Evolutionary conservation across 2,329 filamentous ascomycete species (phyloP).

Genomic region (Scedosporium dehoogii): DNA sequence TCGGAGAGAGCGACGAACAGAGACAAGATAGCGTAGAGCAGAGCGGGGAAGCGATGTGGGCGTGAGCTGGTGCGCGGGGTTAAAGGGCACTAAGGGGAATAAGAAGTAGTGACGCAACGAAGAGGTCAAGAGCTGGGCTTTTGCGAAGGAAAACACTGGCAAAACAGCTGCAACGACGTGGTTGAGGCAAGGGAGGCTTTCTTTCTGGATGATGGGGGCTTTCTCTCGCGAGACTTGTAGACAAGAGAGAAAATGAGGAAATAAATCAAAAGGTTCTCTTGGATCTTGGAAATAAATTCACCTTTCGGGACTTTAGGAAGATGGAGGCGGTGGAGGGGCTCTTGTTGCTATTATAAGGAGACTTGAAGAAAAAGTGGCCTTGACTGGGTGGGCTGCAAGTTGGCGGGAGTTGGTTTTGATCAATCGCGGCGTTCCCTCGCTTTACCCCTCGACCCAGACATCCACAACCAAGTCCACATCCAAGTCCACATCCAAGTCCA

Average conservation of each 20-base stretch:
- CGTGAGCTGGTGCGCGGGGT: neutral
- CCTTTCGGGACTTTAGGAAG: neutral
- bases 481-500: neutral
- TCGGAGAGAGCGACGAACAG: neutral
- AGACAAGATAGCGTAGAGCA: neutral
- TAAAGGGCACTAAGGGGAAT: neutral
- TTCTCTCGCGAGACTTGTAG: neutral
- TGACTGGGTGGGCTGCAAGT: neutral
- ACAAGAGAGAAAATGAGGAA: neutral
- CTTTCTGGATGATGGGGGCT: neutral
- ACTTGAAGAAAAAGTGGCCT: neutral
- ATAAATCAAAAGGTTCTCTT: neutral
- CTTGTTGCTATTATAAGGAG: neutral
- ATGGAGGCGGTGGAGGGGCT: neutral
- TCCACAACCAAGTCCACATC: neutral
- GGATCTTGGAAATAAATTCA: neutral
- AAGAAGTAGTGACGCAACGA: neutral
- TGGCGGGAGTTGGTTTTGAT: neutral
- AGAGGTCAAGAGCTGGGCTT: neutral
- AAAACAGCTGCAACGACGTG: neutral
- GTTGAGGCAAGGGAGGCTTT: no score
- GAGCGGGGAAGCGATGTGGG: neutral
- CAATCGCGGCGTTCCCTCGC: neutral
- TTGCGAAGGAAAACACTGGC: neutral
- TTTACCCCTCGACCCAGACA: neutral